These are phyloP conservation scores for Entomortierella parvispora DNA, from an alignment of 192 early-diverging fungal genomes.

Conservation along the genomic window DNA sequence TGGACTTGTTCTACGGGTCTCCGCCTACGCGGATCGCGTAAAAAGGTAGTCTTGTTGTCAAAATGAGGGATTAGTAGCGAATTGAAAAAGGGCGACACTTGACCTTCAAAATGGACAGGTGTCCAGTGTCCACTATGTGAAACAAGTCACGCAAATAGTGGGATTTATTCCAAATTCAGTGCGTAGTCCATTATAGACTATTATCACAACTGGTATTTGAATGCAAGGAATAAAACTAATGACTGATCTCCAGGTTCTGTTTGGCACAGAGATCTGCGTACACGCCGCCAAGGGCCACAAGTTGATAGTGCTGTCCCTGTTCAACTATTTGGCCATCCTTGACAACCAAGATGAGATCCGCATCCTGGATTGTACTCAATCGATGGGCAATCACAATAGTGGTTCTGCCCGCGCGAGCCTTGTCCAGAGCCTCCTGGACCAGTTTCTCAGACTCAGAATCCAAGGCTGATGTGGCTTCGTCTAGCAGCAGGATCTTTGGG, in stretches of 20 bases:
- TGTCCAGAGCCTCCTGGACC: constrained; percentile 81
- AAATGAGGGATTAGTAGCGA: too few species aligned
- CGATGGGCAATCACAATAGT: constrained; percentile 80
- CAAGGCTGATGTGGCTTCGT: constrained; percentile 83
- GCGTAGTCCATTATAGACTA: too few species aligned
- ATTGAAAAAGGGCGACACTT: too few species aligned
- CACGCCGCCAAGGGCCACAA: constrained; percentile 64
- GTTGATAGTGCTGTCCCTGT: constrained; percentile 72
- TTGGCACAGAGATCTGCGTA: constrained; percentile 63
- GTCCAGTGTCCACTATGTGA: too few species aligned
- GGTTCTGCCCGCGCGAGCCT: constrained; percentile 71
- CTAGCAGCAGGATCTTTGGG: constrained; percentile 72
- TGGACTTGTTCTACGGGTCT: too few species aligned
- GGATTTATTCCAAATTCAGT: too few species aligned
- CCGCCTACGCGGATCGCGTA: too few species aligned
- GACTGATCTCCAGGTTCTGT: constrained; percentile 65
- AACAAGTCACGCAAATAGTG: too few species aligned
- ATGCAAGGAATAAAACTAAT: too few species aligned
- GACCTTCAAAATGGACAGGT: too few species aligned
- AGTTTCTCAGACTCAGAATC: constrained; percentile 80
- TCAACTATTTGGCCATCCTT: constrained; percentile 72
- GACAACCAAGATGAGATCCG: constrained; percentile 79
- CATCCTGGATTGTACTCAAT: constrained; percentile 85
- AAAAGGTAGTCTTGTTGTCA: too few species aligned
- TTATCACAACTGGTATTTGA: too few species aligned